A percentile compares a stretch with the other conserved stretches of the same genome.
phyloP scores from a whole-genome alignment of 345 rosid genomes.

The Brassica juncea region DNA sequence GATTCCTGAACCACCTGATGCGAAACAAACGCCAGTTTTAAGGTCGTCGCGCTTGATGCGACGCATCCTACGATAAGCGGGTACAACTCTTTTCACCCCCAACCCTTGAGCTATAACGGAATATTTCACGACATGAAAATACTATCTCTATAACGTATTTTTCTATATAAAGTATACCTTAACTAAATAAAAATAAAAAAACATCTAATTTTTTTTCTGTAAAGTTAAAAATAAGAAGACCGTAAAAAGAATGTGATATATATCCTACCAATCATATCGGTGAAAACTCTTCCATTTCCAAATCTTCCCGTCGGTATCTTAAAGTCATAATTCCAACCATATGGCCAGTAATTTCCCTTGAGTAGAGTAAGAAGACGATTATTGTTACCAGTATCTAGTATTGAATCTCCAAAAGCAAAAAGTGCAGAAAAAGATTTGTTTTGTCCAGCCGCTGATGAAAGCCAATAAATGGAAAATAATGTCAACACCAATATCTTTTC shows the following conservation, averaged over 20 bases:
- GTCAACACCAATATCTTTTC: slow-evolving; percentile 16
- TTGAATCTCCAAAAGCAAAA: slow-evolving; percentile 65
- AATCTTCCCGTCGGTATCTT: slow-evolving; percentile 60
- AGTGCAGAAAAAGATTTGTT: slow-evolving; percentile 45
- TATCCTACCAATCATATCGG: slow-evolving; percentile 53
- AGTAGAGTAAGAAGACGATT: slow-evolving; percentile 43
- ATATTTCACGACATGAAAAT: background rate
- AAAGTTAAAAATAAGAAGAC: background rate
- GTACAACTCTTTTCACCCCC: slow-evolving; percentile 20
- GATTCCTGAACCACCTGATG: slow-evolving; percentile 45
- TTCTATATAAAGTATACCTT: background rate
- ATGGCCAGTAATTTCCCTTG: slow-evolving; percentile 59
- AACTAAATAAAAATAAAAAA: background rate
- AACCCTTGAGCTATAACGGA: slow-evolving; percentile 30
- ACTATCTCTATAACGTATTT: background rate
- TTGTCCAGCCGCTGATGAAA: slow-evolving; percentile 12
- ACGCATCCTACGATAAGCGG: slow-evolving; percentile 28
- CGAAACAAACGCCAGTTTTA: slow-evolving; percentile 42
- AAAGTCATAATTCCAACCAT: slow-evolving; percentile 51
- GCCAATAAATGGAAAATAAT: slow-evolving; percentile 14
- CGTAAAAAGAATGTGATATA: background rate
- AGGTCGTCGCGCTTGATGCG: slow-evolving; percentile 24
- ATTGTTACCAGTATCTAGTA: slow-evolving; percentile 73
- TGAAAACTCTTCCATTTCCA: slow-evolving; percentile 58
- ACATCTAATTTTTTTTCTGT: background rate